phyloP scores from a whole-genome alignment of 371 early-diverging fungal species.

The Mucor sp. region DNA sequence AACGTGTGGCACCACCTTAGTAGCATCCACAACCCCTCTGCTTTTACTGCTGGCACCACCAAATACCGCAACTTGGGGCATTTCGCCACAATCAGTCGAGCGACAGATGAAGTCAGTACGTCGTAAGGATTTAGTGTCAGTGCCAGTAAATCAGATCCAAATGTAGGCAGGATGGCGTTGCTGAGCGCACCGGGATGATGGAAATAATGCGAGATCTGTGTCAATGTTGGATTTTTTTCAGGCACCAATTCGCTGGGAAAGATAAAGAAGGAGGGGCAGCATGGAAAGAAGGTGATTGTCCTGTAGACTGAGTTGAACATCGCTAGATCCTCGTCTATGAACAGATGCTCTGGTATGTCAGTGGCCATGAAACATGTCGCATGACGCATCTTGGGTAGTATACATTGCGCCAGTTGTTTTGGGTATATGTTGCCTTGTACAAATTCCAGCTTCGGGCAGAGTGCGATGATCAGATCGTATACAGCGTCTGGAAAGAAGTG shows the following conservation, averaged over 20 bases:
- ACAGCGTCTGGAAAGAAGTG: slow-evolving; percentile 29
- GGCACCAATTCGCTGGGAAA: slow-evolving; percentile 33
- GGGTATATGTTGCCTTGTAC: slow-evolving; percentile 34
- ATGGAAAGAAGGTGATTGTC: slow-evolving; percentile 25
- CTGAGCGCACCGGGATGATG: slow-evolving; percentile 49
- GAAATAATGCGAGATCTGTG: slow-evolving; percentile 46
- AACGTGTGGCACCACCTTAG: slow-evolving; percentile 44
- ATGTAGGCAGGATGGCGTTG: slow-evolving; percentile 49
- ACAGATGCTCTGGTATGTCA: slow-evolving; percentile 21
- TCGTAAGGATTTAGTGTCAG: slow-evolving; percentile 45
- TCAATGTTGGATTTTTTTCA: slow-evolving; percentile 24
- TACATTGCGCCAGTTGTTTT: slow-evolving; percentile 15
- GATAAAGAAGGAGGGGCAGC: slow-evolving; percentile 42
- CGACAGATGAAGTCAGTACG: slow-evolving; percentile 35
- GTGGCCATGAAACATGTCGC: slow-evolving; percentile 40
- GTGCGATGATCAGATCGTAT: slow-evolving; percentile 21
- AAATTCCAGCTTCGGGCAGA: slow-evolving; percentile 37
- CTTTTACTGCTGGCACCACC: slow-evolving; percentile 41
- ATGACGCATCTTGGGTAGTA: slow-evolving; percentile 6
- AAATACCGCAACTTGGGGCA: slow-evolving; percentile 47
- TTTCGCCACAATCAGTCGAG: slow-evolving; percentile 35
- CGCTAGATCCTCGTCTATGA: background rate
- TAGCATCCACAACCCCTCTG: slow-evolving; percentile 51
- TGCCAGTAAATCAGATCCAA: slow-evolving; percentile 43
- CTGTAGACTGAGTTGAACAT: slow-evolving; percentile 4